Percentiles rank a stretch among this genome's conserved stretches.
These are phyloP conservation scores for Drechslerella dactyloides DNA, from an alignment of 2,329 filamentous ascomycete genomes.

Conservation along the genomic window DNA sequence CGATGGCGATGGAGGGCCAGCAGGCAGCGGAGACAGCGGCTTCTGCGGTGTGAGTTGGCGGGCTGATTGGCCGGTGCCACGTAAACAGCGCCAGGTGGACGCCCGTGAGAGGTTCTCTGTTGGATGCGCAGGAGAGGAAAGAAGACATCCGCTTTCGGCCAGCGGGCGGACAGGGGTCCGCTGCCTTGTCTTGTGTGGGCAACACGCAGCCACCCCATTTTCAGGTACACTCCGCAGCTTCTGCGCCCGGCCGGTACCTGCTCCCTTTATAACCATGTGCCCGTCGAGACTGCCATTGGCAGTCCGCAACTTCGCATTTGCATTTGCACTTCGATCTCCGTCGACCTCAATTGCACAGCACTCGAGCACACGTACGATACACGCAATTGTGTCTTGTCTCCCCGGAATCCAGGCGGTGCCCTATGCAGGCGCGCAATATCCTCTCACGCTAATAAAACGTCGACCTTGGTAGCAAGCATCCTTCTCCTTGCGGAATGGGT, in stretches of 20 bases:
- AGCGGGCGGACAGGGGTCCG: background rate
- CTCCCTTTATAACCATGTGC: no score
- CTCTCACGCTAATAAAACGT: constrained; percentile 1
- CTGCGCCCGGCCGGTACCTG: no score
- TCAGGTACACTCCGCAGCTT: constrained; percentile 2
- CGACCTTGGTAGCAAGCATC: constrained; percentile 9
- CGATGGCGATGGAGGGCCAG: background rate
- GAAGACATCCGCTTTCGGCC: background rate
- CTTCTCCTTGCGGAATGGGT: constrained; percentile 30
- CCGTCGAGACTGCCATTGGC: no score
- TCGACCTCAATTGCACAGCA: background rate
- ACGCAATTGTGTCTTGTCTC: background rate
- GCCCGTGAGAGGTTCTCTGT: constrained; percentile 3
- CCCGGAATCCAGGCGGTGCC: background rate
- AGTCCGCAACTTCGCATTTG: no score
- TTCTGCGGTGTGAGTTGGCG: constrained; percentile 25
- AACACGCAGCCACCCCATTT: constrained; percentile 41
- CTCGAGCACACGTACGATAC: no score
- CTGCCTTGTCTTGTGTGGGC: constrained; percentile 9
- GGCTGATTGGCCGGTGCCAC: constrained; percentile 49
- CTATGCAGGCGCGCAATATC: constrained; percentile 1
- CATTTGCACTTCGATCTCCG: no score
- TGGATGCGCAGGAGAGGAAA: background rate
- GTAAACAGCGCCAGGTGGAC: constrained; percentile 41
- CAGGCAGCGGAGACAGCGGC: background rate